Conservation (phyloP, 352 stramenopile species). For the Aphanomyces euteiches region DNA sequence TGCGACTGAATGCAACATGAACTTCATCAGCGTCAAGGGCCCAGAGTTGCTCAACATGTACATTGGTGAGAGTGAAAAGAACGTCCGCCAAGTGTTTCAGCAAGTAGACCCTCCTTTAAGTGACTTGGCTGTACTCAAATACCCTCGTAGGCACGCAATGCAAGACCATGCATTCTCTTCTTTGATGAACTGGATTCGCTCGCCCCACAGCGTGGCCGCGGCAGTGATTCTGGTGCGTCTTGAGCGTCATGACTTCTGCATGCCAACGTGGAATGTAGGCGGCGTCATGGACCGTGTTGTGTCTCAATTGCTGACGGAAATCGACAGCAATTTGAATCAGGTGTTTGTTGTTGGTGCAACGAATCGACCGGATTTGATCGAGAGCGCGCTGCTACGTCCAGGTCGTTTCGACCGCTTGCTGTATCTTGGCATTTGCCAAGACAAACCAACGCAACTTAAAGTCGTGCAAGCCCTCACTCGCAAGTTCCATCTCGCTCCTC, state of each 20-base stretch:
- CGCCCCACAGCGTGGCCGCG: constrained; percentile 83
- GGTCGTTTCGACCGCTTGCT: constrained; percentile 85
- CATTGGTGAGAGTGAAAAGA: constrained; percentile 96
- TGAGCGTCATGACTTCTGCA: too few relatives aligned
- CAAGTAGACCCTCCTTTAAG: constrained; percentile 31
- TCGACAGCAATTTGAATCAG: constrained; percentile 80
- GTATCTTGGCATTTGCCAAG: constrained; percentile 78
- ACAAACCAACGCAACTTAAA: constrained; percentile 67
- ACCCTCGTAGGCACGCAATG: constrained; percentile 48
- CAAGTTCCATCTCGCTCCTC: constrained; percentile 62
- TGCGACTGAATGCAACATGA: constrained; percentile 93
- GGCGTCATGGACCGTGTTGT: constrained; percentile 96
- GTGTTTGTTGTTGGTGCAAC: constrained; percentile 96
- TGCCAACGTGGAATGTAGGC: neutral
- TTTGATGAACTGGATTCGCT: constrained; percentile 93
- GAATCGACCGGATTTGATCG: constrained; percentile 95
- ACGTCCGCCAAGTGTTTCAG: constrained; percentile 93
- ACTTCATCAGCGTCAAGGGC: constrained; percentile 95
- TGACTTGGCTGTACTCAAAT: neutral
- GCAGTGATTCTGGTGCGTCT: constrained; percentile 62
- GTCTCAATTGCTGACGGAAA: constrained; percentile 93
- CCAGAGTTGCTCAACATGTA: constrained; percentile 97
- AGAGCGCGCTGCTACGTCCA: constrained; percentile 91
- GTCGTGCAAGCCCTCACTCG: constrained; percentile 80
- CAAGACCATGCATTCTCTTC: constrained; percentile 87